Percentiles rank a stretch among this genome's conserved stretches.
Evolutionary conservation across 208 protist species (phyloP).

Genomic region (Borovskyia barvae): DNA sequence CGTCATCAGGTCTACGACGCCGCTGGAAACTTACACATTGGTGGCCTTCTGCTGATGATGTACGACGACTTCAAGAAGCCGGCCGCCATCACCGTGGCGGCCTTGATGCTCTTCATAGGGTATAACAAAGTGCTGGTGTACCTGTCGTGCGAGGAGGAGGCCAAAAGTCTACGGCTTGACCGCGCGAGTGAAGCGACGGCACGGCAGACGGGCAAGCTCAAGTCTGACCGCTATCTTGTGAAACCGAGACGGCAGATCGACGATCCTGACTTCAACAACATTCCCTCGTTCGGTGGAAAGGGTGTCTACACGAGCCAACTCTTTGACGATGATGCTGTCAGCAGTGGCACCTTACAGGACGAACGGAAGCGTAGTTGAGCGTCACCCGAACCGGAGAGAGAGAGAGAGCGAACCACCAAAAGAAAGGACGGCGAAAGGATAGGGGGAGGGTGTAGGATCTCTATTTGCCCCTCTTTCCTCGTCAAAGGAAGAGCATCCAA

Average conservation of each 20-base stretch:
- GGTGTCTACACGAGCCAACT: slow-evolving; percentile 56
- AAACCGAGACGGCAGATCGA: slow-evolving; percentile 72
- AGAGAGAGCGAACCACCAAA: not conserved
- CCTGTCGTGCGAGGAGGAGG: slow-evolving; percentile 36
- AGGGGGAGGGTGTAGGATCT: too few species aligned
- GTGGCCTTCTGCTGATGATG: slow-evolving; percentile 39
- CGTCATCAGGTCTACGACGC: slow-evolving; percentile 59
- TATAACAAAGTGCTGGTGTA: slow-evolving; percentile 57
- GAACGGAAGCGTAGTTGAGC: slow-evolving; percentile 14
- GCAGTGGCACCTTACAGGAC: slow-evolving; percentile 11
- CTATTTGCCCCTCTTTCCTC: too few species aligned
- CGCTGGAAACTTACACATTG: slow-evolving; percentile 48
- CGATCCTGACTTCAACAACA: slow-evolving; percentile 72
- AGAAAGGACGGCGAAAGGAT: not conserved
- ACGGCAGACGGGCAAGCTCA: slow-evolving; percentile 60
- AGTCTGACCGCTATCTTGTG: slow-evolving; percentile 62
- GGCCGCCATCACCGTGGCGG: slow-evolving; percentile 25
- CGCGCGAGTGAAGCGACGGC: slow-evolving; percentile 39
- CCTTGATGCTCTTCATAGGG: slow-evolving; percentile 29
- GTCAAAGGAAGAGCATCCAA: too few species aligned
- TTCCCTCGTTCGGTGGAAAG: slow-evolving; percentile 68
- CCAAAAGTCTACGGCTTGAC: slow-evolving; percentile 32
- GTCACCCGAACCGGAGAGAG: too few species aligned
- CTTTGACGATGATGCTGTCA: slow-evolving; percentile 51
- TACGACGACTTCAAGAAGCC: slow-evolving; percentile 66